Conservation (phyloP, 2,329 filamentous ascomycete species). For the Torrubiella hemipterigena region DNA sequence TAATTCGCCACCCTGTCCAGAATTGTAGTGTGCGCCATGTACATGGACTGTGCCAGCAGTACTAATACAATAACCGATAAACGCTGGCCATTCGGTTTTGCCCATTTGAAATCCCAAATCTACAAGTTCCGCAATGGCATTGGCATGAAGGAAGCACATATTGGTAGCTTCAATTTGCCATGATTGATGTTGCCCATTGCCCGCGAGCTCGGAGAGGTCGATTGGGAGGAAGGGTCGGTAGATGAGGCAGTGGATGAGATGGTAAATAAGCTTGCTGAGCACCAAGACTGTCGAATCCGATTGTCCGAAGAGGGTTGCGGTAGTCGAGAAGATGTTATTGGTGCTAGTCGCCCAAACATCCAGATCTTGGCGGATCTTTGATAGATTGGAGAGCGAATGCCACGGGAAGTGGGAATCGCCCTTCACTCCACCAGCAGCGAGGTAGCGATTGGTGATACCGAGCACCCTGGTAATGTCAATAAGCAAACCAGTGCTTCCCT, state of each 20-base stretch:
- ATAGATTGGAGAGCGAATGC: constrained; percentile 76
- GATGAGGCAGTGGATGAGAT: constrained; percentile 75
- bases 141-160: constrained; percentile 75
- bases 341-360: constrained; percentile 78
- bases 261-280: constrained; percentile 76
- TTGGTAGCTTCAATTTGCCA: constrained; percentile 91
- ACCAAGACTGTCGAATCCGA: constrained; percentile 68
- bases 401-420: constrained; percentile 85
- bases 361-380: constrained; percentile 74
- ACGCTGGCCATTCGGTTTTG: constrained; percentile 73
- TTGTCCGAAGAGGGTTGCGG: constrained; percentile 65
- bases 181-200: constrained; percentile 73
- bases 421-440: constrained; percentile 76
- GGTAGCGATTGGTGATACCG: constrained; percentile 71
- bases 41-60: constrained; percentile 83
- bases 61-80: constrained; percentile 77
- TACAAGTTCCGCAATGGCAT: constrained; percentile 73
- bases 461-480: constrained; percentile 77
- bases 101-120: constrained; percentile 65
- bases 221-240: constrained; percentile 82
- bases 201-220: constrained; percentile 67
- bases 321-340: constrained; percentile 64
- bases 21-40: constrained; percentile 70
- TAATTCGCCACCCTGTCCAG: constrained; percentile 36
- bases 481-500: constrained; percentile 68